These are phyloP conservation scores for Amaranthus hypochondriacus DNA, from an alignment of 148 eudicot species.

Conservation along the genomic window DNA sequence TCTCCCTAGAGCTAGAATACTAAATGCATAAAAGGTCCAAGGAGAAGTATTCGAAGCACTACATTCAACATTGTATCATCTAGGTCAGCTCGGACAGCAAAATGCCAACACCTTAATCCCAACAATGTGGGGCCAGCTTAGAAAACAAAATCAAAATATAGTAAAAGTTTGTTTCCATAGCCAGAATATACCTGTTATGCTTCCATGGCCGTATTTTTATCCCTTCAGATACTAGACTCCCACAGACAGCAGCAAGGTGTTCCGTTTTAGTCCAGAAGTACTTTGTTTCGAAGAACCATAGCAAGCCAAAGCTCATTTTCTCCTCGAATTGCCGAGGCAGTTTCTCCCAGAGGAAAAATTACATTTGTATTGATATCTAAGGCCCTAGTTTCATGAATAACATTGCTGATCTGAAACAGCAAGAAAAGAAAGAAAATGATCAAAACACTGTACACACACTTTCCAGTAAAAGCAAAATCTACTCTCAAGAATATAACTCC, in stretches of 20 bases:
- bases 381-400: conserved; percentile 90
- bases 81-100: neutral
- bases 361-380: conserved; percentile 79
- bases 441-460: neutral
- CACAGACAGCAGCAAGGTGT: conserved; percentile 94
- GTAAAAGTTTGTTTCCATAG: neutral
- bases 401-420: conserved; percentile 67
- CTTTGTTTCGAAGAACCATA: conserved; percentile 83
- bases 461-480: neutral
- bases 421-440: neutral
- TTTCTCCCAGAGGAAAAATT: conserved; percentile 96
- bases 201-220: conserved; percentile 86
- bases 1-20: neutral
- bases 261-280: conserved; percentile 76
- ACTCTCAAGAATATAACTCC: neutral
- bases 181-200: conserved; percentile 62
- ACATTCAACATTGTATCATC: neutral
- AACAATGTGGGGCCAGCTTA: neutral
- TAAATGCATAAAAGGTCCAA: neutral
- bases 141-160: neutral
- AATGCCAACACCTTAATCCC: neutral
- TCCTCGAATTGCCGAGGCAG: conserved; percentile 95
- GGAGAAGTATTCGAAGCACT: conserved; percentile 2
- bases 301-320: conserved; percentile 99
- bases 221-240: conserved; percentile 94